A percentile compares a stretch with the other conserved stretches of the same genome.
These are phyloP conservation scores for Solanum ahanhuiri DNA, from an alignment of 257 asterid genomes.

Conservation along the genomic window DNA sequence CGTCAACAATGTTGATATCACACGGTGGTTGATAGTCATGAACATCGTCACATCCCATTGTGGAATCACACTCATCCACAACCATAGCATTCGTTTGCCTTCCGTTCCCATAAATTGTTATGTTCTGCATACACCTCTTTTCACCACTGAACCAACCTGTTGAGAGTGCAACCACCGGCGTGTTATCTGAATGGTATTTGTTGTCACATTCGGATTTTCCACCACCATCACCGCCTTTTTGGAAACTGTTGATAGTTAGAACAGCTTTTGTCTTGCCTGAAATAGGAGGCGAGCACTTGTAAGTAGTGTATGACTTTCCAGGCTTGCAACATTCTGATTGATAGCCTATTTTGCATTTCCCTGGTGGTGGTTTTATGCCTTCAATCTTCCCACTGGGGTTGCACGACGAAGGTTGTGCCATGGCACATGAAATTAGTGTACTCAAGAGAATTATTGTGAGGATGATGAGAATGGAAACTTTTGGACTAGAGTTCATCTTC, in stretches of 20 bases:
- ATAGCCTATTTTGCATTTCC: constrained; percentile 24
- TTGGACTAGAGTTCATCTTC: background rate
- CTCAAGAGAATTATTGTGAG: background rate
- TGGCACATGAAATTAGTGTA: background rate
- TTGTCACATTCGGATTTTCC: constrained; percentile 31
- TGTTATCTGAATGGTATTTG: constrained; percentile 29
- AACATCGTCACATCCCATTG: constrained; percentile 10
- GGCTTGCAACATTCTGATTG: constrained; percentile 32
- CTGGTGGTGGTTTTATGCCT: constrained; percentile 36
- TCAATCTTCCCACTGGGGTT: constrained; percentile 24
- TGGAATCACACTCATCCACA: constrained; percentile 24
- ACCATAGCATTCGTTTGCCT: constrained; percentile 33
- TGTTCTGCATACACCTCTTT: constrained; percentile 21
- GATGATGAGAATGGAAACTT: background rate
- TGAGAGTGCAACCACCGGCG: constrained; percentile 26
- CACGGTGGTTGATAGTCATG: constrained; percentile 19
- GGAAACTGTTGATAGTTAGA: constrained; percentile 34
- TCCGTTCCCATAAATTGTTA: constrained; percentile 24
- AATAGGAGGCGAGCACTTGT: constrained; percentile 27
- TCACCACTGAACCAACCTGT: constrained; percentile 34
- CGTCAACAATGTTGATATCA: constrained; percentile 17
- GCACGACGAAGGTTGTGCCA: constrained; percentile 1
- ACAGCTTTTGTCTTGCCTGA: constrained; percentile 18
- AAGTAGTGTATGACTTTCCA: constrained; percentile 17
- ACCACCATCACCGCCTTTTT: constrained; percentile 36